Conservation (phyloP, 176 grass and related monocot species). For the Oryza nivara region DNA sequence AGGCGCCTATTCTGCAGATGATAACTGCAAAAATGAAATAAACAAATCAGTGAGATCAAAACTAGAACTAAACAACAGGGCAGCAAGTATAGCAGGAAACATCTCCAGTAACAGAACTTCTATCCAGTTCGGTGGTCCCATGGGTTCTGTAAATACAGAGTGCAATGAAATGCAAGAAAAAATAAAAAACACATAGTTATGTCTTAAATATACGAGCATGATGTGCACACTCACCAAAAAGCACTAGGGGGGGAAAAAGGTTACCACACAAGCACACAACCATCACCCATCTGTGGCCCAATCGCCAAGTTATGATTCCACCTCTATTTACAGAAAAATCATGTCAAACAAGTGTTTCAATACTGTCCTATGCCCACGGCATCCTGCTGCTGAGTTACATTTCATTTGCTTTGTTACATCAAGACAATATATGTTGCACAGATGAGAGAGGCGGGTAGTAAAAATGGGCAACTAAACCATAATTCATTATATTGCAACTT, state of each 20-base stretch:
- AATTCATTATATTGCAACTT: conserved; percentile 64
- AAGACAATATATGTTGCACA: neutral
- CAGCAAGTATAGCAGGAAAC: neutral
- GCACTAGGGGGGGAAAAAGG: neutral
- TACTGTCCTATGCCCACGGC: neutral
- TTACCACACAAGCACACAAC: neutral
- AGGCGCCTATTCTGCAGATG: neutral
- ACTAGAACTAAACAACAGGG: neutral
- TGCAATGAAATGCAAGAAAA: neutral
- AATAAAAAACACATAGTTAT: neutral
- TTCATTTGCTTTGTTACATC: conserved; percentile 25
- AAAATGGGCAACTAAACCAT: conserved; percentile 39
- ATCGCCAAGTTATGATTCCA: neutral
- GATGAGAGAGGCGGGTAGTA: neutral
- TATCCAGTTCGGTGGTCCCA: neutral
- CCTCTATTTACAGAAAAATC: conserved; percentile 10
- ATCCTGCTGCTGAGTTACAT: conserved; percentile 1
- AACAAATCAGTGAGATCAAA: neutral
- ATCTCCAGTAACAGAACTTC: neutral
- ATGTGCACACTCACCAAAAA: neutral
- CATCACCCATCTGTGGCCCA: neutral
- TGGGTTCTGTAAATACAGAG: neutral
- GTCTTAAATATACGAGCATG: neutral
- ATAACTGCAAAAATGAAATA: conserved; percentile 4
- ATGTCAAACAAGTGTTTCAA: neutral